These are phyloP conservation scores for Metschnikowia shivogae DNA, from an alignment of 805 yeast genomes.

Conservation along the genomic window DNA sequence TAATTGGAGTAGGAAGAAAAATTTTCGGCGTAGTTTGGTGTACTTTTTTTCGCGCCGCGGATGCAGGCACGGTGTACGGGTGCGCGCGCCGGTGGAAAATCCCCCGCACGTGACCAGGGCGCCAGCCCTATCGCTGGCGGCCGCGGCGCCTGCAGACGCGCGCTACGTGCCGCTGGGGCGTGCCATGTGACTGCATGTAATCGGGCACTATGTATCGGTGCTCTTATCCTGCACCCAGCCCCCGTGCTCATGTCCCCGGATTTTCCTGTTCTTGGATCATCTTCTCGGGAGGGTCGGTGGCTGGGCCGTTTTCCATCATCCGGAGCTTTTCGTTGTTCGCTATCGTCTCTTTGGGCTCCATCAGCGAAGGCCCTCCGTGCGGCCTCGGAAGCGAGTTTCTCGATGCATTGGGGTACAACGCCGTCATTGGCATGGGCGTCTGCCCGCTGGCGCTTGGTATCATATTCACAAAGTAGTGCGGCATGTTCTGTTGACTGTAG, in stretches of 20 bases:
- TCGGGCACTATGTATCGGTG: too few species aligned
- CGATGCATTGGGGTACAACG: constrained; percentile 6
- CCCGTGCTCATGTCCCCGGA: not conserved
- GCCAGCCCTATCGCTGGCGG: constrained; percentile 14
- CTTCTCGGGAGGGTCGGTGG: too few species aligned
- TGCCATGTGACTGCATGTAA: too few species aligned
- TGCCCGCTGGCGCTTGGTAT: constrained; percentile 23
- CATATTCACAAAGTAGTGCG: constrained; percentile 37
- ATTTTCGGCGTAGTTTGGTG: constrained; percentile 16
- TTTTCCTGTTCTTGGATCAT: not conserved
- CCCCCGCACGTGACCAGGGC: constrained; percentile 16
- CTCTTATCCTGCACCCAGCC: too few species aligned
- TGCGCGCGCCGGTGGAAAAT: not conserved
- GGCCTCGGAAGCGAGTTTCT: constrained; percentile 8
- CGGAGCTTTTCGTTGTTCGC: not conserved
- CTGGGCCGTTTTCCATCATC: not conserved
- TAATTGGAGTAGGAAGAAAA: constrained; percentile 23
- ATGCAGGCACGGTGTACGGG: constrained; percentile 9
- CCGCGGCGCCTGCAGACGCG: too few species aligned
- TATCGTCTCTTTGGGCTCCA: not conserved
- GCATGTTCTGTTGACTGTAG: constrained; percentile 23
- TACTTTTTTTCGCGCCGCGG: constrained; percentile 12
- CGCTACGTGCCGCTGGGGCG: too few species aligned
- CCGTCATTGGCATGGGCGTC: constrained; percentile 16
- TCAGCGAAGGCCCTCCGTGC: not conserved